Evolutionary conservation across 192 early-diverging fungal genomes (phyloP).

Genomic region (Pilobolus umbonatus): DNA sequence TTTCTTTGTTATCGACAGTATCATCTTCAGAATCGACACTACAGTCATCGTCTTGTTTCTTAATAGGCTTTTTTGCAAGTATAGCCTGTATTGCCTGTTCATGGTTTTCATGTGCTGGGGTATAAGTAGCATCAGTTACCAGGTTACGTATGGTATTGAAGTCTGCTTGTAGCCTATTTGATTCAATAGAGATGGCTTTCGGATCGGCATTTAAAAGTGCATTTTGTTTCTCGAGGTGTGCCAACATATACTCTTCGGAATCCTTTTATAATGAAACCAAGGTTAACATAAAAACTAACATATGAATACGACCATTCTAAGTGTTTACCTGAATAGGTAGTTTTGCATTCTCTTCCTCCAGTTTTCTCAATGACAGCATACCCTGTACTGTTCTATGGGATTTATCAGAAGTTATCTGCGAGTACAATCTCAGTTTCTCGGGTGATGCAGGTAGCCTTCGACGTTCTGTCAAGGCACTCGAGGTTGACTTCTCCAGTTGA

Average conservation of each 20-base stretch:
- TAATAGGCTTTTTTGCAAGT: slow-evolving; percentile 8
- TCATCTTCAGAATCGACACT: neutral
- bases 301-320: neutral
- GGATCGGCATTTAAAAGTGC: slow-evolving; percentile 53
- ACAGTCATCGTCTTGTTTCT: neutral
- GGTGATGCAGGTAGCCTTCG: slow-evolving; percentile 30
- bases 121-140: slow-evolving; percentile 30
- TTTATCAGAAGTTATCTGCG: neutral
- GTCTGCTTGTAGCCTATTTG: slow-evolving; percentile 52
- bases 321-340: slow-evolving; percentile 50
- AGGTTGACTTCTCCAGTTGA: slow-evolving; percentile 4
- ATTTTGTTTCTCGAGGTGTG: slow-evolving; percentile 56
- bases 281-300: neutral
- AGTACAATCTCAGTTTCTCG: slow-evolving; percentile 28
- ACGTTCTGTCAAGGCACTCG: slow-evolving; percentile 30
- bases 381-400: neutral
- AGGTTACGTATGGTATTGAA: slow-evolving; percentile 47
- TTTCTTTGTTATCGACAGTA: slow-evolving; percentile 30
- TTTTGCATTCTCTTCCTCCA: slow-evolving; percentile 53
- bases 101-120: slow-evolving; percentile 16
- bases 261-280: slow-evolving; percentile 29
- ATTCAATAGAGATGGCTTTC: slow-evolving; percentile 56
- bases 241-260: slow-evolving; percentile 50
- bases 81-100: slow-evolving; percentile 2
- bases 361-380: slow-evolving; percentile 30